A percentile compares a stretch with the other conserved stretches of the same genome.
phyloP scores from a whole-genome alignment of 2,329 filamentous ascomycete genomes.

The Neofusicoccum umdonicola region DNA sequence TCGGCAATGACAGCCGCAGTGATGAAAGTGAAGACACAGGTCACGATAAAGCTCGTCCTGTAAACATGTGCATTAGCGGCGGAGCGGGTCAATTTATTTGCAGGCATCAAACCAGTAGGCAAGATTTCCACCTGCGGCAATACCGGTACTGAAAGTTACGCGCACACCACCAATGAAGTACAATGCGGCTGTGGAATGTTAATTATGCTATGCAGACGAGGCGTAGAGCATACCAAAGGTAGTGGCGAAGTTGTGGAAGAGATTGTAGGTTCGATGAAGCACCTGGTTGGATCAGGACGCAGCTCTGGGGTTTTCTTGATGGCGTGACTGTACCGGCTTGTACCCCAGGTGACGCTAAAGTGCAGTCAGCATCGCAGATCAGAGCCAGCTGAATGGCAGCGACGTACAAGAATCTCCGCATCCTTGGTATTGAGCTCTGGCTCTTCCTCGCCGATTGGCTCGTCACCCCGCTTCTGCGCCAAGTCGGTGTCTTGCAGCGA shows the following conservation, averaged over 20 bases:
- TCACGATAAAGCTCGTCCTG: slow-evolving; percentile 60
- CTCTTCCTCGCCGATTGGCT: not conserved
- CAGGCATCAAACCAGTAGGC: slow-evolving; percentile 53
- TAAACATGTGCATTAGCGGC: not conserved
- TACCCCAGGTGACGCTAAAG: slow-evolving; percentile 3
- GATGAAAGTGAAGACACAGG: slow-evolving; percentile 60
- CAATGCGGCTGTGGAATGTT: slow-evolving; percentile 49
- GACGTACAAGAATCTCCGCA: not conserved
- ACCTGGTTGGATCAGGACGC: not conserved
- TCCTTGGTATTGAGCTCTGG: slow-evolving; percentile 7
- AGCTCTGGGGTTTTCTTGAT: not conserved
- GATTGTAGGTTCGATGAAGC: slow-evolving; percentile 10
- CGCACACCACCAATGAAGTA: slow-evolving; percentile 62
- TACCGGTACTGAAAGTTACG: slow-evolving; percentile 62
- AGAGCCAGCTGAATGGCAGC: not conserved
- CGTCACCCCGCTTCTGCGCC: not conserved
- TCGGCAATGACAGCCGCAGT: slow-evolving; percentile 61
- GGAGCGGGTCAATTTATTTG: no score
- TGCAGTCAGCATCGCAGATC: not conserved
- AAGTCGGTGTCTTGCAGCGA: not conserved
- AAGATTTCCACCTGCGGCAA: slow-evolving; percentile 59
- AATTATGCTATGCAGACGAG: not conserved
- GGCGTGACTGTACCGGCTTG: slow-evolving; percentile 2
- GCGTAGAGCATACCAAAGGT: not conserved
- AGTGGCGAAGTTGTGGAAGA: slow-evolving; percentile 14